Percentiles rank a stretch among this genome's conserved stretches.
Conservation (phyloP, 2,329 filamentous ascomycete genomes). For the Botryotinia calthae region DNA sequence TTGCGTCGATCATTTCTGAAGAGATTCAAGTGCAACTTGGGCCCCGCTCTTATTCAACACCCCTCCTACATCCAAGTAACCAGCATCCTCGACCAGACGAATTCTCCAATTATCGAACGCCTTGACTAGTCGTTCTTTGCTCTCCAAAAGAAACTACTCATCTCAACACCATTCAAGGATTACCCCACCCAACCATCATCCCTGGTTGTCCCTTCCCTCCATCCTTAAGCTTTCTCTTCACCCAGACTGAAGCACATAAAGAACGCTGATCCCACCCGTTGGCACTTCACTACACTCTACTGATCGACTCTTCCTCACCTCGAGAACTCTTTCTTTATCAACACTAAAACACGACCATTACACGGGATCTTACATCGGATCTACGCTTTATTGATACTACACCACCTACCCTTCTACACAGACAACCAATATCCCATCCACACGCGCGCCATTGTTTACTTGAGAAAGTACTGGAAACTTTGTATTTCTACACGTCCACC, state of each 20-base stretch:
- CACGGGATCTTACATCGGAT: slow-evolving; percentile 39
- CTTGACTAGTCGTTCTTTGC: slow-evolving; percentile 15
- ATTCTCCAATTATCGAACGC: slow-evolving; percentile 20
- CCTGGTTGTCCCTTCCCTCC: slow-evolving; percentile 25
- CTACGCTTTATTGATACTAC: slow-evolving; percentile 26
- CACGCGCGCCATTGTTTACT: slow-evolving; percentile 6
- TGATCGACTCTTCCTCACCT: slow-evolving; percentile 32
- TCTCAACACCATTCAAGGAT: not conserved
- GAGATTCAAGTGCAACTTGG: slow-evolving; percentile 24
- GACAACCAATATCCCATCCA: not conserved
- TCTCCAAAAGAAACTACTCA: slow-evolving; percentile 21
- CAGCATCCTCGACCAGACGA: slow-evolving; percentile 27
- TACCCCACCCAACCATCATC: slow-evolving; percentile 30
- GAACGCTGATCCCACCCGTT: slow-evolving; percentile 38
- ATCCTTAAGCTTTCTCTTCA: slow-evolving; percentile 22
- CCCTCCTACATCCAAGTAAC: not conserved
- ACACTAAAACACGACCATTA: slow-evolving; percentile 14
- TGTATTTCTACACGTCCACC: slow-evolving; percentile 21
- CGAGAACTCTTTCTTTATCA: slow-evolving; percentile 20
- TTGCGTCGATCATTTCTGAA: slow-evolving; percentile 33
- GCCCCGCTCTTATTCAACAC: slow-evolving; percentile 26
- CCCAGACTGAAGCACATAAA: slow-evolving; percentile 35
- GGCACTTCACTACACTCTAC: slow-evolving; percentile 22
- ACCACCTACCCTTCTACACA: slow-evolving; percentile 23
- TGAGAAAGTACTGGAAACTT: slow-evolving; percentile 20